Percentiles rank a stretch among this genome's conserved stretches.
Conservation (phyloP, 768 basidiomycete genomes). For the Macrolepiota fuliginosa region DNA sequence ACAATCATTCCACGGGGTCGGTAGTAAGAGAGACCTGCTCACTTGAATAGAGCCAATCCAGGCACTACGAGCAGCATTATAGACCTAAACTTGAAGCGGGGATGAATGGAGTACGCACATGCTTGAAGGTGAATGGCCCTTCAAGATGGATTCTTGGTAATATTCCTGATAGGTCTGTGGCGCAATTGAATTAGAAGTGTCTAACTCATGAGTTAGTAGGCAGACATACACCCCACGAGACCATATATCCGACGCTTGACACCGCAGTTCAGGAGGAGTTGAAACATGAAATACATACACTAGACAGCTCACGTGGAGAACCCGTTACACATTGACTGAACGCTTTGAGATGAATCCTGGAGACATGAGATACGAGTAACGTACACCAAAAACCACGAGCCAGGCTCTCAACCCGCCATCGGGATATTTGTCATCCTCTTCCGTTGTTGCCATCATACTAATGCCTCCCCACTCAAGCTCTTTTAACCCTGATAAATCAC, state of each 20-base stretch:
- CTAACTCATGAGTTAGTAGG: no score
- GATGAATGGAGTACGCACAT: constrained; percentile 43
- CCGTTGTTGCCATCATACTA: background rate
- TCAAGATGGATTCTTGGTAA: constrained; percentile 57
- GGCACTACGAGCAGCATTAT: constrained; percentile 39
- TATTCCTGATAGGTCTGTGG: constrained; percentile 69
- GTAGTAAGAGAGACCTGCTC: background rate
- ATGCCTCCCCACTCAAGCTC: no score
- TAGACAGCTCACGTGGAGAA: constrained; percentile 41
- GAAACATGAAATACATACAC: constrained; percentile 10
- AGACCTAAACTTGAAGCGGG: background rate
- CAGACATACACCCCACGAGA: constrained; percentile 67
- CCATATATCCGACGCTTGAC: constrained; percentile 61
- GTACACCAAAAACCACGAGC: constrained; percentile 41
- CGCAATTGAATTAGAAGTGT: no score
- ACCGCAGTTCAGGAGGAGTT: constrained; percentile 1
- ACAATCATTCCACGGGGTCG: background rate
- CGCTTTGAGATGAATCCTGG: background rate
- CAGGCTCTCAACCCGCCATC: constrained; percentile 45
- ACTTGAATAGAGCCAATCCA: constrained; percentile 84
- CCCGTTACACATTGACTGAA: constrained; percentile 43
- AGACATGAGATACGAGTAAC: constrained; percentile 12
- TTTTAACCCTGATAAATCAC: no score
- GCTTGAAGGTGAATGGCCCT: constrained; percentile 50
- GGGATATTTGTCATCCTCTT: constrained; percentile 30